Evolutionary conservation across 2,329 filamentous ascomycete genomes (phyloP).

Genomic region (Beauveria australis): DNA sequence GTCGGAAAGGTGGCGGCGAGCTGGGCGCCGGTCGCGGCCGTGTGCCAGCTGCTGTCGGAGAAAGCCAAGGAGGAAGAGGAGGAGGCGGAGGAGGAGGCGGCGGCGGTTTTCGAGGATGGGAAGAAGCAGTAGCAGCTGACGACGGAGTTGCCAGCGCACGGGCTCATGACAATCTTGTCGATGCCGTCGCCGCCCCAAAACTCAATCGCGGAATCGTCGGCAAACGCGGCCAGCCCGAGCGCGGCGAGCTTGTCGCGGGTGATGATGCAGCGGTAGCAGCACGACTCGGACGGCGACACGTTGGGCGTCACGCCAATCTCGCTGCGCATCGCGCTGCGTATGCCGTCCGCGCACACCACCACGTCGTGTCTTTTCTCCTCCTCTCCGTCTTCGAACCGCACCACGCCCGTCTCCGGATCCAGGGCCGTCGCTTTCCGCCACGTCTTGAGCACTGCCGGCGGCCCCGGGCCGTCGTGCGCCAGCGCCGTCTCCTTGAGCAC

Average conservation of each 20-base stretch:
- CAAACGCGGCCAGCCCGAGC: slow-evolving; percentile 50
- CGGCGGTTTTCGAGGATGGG: slow-evolving; percentile 48
- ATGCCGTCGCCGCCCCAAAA: slow-evolving; percentile 57
- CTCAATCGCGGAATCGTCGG: slow-evolving; percentile 47
- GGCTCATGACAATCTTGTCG: slow-evolving; percentile 57
- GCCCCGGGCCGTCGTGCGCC: slow-evolving; percentile 37
- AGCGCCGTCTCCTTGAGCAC: slow-evolving; percentile 52
- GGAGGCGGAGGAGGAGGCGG: slow-evolving; percentile 23
- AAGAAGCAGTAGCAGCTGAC: slow-evolving; percentile 62
- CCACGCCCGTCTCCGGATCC: slow-evolving; percentile 37
- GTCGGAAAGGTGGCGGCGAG: slow-evolving; percentile 49
- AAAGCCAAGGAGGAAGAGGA: slow-evolving; percentile 9
- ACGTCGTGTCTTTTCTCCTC: slow-evolving; percentile 40
- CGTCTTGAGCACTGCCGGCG: slow-evolving; percentile 40
- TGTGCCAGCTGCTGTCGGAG: slow-evolving; percentile 45
- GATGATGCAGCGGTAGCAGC: slow-evolving; percentile 54
- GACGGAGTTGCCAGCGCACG: slow-evolving; percentile 52
- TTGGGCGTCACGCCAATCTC: slow-evolving; percentile 47
- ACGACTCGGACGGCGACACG: slow-evolving; percentile 43
- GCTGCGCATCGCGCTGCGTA: slow-evolving; percentile 48
- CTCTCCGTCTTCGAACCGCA: slow-evolving; percentile 42
- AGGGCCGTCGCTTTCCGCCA: slow-evolving; percentile 45
- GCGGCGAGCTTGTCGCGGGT: slow-evolving; percentile 42
- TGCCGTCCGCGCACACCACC: slow-evolving; percentile 53
- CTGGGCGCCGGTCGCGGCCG: slow-evolving; percentile 41